Evolutionary conservation across 2,329 filamentous ascomycete genomes (phyloP).

Genomic region (Didymella pinodella): DNA sequence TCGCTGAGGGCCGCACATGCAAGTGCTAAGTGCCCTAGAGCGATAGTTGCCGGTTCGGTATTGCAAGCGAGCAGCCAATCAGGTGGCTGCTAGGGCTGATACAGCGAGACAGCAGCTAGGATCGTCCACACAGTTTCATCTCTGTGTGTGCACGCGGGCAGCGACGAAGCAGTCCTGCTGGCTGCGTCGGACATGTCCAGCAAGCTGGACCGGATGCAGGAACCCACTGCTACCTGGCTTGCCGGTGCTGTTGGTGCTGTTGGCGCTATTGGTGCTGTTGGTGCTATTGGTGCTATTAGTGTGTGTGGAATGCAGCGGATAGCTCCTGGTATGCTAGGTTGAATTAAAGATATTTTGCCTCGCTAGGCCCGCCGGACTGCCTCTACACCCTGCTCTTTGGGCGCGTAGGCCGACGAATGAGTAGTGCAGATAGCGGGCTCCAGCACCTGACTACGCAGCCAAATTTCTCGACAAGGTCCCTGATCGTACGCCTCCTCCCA

Average conservation of each 20-base stretch:
- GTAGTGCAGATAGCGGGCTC: background rate
- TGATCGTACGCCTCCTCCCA: constrained; percentile 18
- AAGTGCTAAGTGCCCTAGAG: constrained; percentile 12
- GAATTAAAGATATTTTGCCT: constrained; percentile 14
- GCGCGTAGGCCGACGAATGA: constrained; percentile 22
- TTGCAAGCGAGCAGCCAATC: constrained; percentile 5
- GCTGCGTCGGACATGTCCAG: constrained; percentile 1
- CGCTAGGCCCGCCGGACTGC: constrained; percentile 15
- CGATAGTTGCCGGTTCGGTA: constrained; percentile 16
- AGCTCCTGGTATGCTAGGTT: constrained; percentile 3
- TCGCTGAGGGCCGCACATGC: constrained; percentile 13
- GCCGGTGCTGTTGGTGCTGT: background rate
- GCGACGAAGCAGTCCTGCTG: background rate
- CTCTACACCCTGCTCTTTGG: constrained; percentile 11
- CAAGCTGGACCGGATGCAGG: constrained; percentile 8
- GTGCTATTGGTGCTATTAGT: background rate
- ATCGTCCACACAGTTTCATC: constrained; percentile 17
- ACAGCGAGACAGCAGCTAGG: constrained; percentile 8
- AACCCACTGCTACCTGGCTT: constrained; percentile 3
- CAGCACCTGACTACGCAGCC: constrained; percentile 13
- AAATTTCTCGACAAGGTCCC: constrained; percentile 9
- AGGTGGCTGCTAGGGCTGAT: background rate
- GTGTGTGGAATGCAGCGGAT: constrained; percentile 16
- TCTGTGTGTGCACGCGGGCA: constrained; percentile 13
- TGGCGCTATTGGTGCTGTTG: background rate